Evolutionary conservation across 805 yeast species (phyloP).

Genomic region (Hanseniaspora vineae): DNA sequence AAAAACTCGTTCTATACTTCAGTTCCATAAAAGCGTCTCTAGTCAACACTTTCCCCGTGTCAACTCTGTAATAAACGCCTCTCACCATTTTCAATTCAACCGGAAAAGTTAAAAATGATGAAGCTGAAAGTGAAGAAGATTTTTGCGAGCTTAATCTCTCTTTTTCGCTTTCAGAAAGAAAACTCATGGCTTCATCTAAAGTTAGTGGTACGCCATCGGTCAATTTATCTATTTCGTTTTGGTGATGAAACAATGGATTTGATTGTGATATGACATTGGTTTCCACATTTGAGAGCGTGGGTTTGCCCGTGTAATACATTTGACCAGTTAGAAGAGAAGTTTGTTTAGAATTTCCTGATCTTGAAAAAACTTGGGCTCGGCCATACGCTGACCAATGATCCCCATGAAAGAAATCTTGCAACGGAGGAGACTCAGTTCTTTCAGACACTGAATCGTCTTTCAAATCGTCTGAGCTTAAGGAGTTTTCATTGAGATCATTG

Average conservation of each 20-base stretch:
- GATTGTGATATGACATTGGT: neutral
- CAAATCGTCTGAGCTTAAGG: too few species aligned
- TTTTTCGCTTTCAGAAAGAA: too few species aligned
- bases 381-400: too few species aligned
- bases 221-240: neutral
- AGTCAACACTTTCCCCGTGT: slow-evolving; percentile 16
- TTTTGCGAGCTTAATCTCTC: too few species aligned
- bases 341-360: neutral
- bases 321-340: slow-evolving; percentile 3
- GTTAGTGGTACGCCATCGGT: slow-evolving; percentile 5
- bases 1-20: slow-evolving; percentile 16
- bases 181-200: slow-evolving; percentile 5
- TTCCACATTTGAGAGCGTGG: neutral
- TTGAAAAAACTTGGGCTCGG: slow-evolving; percentile 17
- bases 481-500: too few species aligned
- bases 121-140: slow-evolving; percentile 2
- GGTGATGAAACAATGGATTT: neutral
- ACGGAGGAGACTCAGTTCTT: too few species aligned
- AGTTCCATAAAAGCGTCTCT: slow-evolving; percentile 20
- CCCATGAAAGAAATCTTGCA: too few species aligned
- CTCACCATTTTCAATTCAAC: slow-evolving; percentile 20
- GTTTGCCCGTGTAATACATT: neutral
- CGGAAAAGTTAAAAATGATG: slow-evolving; percentile 16
- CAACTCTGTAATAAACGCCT: slow-evolving; percentile 21
- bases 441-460: too few species aligned